Evolutionary conservation across 306 rosid genomes (phyloP), one percentile per base, ranked within the genome.

Genomic region (Ceratonia siliqua): DNA sequence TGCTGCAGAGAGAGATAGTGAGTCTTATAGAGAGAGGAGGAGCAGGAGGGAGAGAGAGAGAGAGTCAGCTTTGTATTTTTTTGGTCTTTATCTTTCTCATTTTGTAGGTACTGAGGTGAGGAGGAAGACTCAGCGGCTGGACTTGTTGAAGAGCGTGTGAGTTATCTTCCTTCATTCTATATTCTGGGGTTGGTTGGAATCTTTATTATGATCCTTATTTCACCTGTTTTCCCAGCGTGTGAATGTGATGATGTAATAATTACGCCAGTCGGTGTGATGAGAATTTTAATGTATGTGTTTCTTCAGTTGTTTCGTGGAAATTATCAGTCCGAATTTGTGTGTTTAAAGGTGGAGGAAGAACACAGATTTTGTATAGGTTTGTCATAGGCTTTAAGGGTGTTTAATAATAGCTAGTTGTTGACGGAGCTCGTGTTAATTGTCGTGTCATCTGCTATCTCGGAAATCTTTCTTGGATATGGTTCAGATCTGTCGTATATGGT

Each of bases 401-500:
- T 33, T 50, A 32, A 18, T 35, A 7, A 12, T 12, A 0, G 50
- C 14, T 70, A 22, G 36, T 27, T 70, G 64, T 12, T 41, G 21
- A 42, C 8, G 30, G 50, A 70, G 21, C 38, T 70, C n/a, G 43
- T 35, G 49, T 70, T 15, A 36, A 4, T 35, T 22, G 35, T 36
- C 32, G 15, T 35, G 32, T 41, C 30, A 9, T 57, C 28, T 24
- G 76, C 64, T 54, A 5, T 55, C 22, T 72, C 27, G 39, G 56
- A 7, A 54, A 3, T 13, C 30, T 28, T 8, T 13, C 38, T 14
- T 17, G 17, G 50, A 7, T 39, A 13, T 22, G 21, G 49, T 63
- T 54, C 70, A 81, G 88, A 83, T 83, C 90, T 86, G 78, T 71
- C 21, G 17, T 28, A 55, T 78, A 68, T 41, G 14, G 67, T 24